Percentiles rank a stretch among this genome's conserved stretches.
phyloP scores from a whole-genome alignment of 768 basidiomycete species.

The Lactarius psammicola region DNA sequence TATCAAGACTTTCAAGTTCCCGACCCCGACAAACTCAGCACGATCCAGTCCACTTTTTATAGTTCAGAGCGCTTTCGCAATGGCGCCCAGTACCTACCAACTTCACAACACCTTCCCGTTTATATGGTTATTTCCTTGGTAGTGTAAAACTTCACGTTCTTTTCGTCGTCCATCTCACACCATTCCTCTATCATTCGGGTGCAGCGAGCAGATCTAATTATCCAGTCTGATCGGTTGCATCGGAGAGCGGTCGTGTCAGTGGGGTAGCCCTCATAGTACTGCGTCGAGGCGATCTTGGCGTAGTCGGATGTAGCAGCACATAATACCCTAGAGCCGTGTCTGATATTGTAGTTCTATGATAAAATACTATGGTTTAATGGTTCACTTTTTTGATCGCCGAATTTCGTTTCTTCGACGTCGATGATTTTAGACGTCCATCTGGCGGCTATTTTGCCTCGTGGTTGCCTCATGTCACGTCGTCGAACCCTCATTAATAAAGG shows the following conservation, averaged over 20 bases:
- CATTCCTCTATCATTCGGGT: neutral
- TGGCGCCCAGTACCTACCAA: too few species aligned
- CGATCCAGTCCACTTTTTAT: too few species aligned
- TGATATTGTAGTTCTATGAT: neutral
- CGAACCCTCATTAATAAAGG: neutral
- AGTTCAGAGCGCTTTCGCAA: too few species aligned
- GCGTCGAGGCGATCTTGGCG: neutral
- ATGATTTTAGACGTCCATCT: neutral
- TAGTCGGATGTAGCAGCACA: neutral
- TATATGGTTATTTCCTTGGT: too few species aligned
- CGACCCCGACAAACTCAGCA: neutral
- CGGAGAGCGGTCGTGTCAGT: neutral
- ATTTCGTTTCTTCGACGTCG: neutral
- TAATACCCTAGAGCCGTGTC: neutral
- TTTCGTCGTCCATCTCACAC: neutral
- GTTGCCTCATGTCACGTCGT: neutral
- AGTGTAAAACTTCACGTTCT: neutral
- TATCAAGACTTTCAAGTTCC: neutral
- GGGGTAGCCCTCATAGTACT: too few species aligned
- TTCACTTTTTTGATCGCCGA: neutral
- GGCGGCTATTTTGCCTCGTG: neutral
- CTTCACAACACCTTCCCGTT: too few species aligned
- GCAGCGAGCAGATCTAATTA: neutral
- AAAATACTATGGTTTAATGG: neutral
- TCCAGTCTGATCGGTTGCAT: neutral